These are phyloP conservation scores for Nicotiana rustica DNA, from an alignment of 305 asterid genomes.

Conservation along the genomic window DNA sequence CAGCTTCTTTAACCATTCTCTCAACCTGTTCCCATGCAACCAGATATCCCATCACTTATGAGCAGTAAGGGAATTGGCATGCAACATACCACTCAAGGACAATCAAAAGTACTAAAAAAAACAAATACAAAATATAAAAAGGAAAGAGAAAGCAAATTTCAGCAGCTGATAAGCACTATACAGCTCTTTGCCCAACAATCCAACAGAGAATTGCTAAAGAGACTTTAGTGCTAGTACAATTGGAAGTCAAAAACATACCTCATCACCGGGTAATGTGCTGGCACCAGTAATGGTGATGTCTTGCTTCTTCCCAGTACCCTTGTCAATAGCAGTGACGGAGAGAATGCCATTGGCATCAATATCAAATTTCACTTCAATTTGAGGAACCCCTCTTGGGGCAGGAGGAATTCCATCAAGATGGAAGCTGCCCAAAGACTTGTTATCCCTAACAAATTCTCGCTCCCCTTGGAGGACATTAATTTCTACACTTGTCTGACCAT, in stretches of 20 bases:
- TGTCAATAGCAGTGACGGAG: constrained; percentile 87
- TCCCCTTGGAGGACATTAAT: constrained; percentile 97
- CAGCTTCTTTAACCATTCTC: constrained; percentile 96
- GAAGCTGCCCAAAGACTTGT: constrained; percentile 95
- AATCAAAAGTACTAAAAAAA: background rate
- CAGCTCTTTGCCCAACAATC: background rate
- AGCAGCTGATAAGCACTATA: background rate
- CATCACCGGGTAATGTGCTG: constrained; percentile 90
- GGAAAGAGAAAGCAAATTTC: background rate
- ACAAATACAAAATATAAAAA: background rate
- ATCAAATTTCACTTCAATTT: constrained; percentile 93
- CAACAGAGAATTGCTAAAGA: background rate
- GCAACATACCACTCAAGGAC: background rate
- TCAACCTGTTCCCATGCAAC: constrained; percentile 60
- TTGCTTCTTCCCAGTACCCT: constrained; percentile 97
- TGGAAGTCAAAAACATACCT: constrained; percentile 52
- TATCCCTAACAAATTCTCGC: constrained; percentile 95
- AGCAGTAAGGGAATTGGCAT: background rate
- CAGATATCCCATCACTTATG: constrained; percentile 5
- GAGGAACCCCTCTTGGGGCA: constrained; percentile 98
- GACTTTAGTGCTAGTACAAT: background rate
- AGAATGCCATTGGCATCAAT: constrained; percentile 97
- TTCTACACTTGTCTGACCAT: constrained; percentile 98
- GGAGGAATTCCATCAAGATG: constrained; percentile 98
- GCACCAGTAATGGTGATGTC: constrained; percentile 98